phyloP scores from a whole-genome alignment of 306 rosid genomes.

The Lathyrus sativus region DNA sequence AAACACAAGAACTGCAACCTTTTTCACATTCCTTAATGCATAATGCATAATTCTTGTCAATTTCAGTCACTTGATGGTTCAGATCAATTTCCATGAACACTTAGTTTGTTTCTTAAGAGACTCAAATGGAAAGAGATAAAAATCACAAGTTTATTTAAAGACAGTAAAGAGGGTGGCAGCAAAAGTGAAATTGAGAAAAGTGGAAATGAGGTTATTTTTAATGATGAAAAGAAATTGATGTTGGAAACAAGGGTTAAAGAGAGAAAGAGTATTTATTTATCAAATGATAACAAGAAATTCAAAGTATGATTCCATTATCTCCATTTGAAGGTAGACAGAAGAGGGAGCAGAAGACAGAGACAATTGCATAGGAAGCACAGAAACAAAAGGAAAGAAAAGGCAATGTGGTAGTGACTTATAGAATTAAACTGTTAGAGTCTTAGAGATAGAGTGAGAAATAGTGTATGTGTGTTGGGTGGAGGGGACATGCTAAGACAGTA shows the following conservation, averaged over 20 bases:
- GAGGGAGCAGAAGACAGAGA: constrained; percentile 94
- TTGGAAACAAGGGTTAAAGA: constrained; percentile 37
- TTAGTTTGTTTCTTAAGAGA: constrained; percentile 38
- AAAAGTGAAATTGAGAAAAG: constrained; percentile 47
- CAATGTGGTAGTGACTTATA: constrained; percentile 73
- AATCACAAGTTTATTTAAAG: constrained; percentile 23
- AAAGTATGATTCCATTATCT: constrained; percentile 71
- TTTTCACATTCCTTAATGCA: constrained; percentile 66
- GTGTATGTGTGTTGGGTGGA: constrained; percentile 70
- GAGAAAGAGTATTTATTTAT: constrained; percentile 30
- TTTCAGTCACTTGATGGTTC: constrained; percentile 77
- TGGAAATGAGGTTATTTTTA: constrained; percentile 52
- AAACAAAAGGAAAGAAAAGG: constrained; percentile 78
- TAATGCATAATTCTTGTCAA: constrained; percentile 60
- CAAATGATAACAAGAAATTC: constrained; percentile 85
- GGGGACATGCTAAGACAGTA: constrained; percentile 90
- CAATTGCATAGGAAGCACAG: constrained; percentile 86
- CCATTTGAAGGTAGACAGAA: constrained; percentile 82
- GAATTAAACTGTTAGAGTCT: constrained; percentile 41
- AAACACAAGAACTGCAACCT: constrained; percentile 48
- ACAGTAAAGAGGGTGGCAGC: constrained; percentile 32
- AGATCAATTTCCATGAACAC: constrained; percentile 97
- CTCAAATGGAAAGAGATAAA: constrained; percentile 33
- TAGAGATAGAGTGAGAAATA: constrained; percentile 50
- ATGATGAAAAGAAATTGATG: constrained; percentile 53